Evolutionary conservation across 495 filamentous ascomycete species (phyloP), one percentile per base, ranked within the genome.

Genomic region (Zalerion maritima): DNA sequence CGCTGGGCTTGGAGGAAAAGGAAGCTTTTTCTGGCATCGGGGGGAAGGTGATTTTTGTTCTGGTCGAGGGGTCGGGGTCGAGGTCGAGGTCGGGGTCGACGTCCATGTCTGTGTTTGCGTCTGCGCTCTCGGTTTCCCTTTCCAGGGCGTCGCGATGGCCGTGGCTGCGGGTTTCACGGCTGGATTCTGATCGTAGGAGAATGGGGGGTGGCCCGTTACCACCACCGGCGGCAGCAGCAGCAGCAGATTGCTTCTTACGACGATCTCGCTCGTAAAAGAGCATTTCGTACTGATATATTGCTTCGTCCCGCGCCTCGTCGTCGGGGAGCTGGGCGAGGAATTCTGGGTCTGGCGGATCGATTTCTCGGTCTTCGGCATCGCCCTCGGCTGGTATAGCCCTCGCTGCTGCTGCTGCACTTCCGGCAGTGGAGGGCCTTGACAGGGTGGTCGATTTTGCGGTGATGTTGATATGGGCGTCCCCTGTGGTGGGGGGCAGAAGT

Each of bases 251-350:
- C 81, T 73, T 41, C 93, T 75, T 4, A 64, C 72, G 6, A 92
- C 47, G 9, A 94, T 63, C 56, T 94, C 85, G 13, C 50, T 51
- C 19, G 81, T 72, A 27, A 94, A n/a, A n/a, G n/a, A n/a, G n/a
- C n/a, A n/a, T n/a, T n/a, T n/a, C n/a, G n/a, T n/a, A n/a, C n/a
- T n/a, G n/a, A n/a, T n/a, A n/a, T n/a, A n/a, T n/a, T n/a, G n/a
- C n/a, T n/a, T n/a, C n/a, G n/a, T n/a, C n/a, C n/a, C n/a, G n/a
- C n/a, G n/a, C n/a, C n/a, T n/a, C 67, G 29, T 92, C 80, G 31
- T 79, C 74, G 0, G 85, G 85, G 0, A 94, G 57, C 13, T 82
- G 83, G 8, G 76, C 71, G 18, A 94, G 71, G 52, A 89, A 85
- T 4, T 71, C 72, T 0, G 63, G 56, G 26, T 83, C 80, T 5